Evolutionary conservation across 2,329 filamentous ascomycete genomes (phyloP).

Genomic region (Ascochyta koolunga): DNA sequence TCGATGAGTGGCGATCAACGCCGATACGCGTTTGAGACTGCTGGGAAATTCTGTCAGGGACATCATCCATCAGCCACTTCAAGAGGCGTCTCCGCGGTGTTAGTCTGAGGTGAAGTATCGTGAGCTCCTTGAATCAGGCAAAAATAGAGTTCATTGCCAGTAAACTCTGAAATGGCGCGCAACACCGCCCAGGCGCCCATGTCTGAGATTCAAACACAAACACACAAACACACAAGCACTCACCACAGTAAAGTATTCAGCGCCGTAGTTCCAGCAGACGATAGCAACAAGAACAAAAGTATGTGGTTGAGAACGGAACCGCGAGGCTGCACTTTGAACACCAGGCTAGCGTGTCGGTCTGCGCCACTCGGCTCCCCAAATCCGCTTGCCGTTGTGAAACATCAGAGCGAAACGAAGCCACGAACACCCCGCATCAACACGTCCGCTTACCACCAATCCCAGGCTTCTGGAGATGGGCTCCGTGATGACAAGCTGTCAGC

Average conservation of each 20-base stretch:
- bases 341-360: conserved; percentile 8
- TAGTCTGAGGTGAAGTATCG: background rate
- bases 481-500: conserved; percentile 6
- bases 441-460: conserved; percentile 4
- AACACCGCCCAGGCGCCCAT: background rate
- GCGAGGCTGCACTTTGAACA: conserved; percentile 2
- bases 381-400: conserved; percentile 16
- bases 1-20: background rate
- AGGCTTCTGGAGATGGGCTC: background rate
- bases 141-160: conserved; percentile 6
- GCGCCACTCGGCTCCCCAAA: conserved; percentile 16
- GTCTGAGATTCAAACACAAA: conserved; percentile 2
- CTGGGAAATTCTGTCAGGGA: background rate
- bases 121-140: background rate
- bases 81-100: background rate
- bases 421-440: conserved; percentile 7
- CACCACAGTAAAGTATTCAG: background rate
- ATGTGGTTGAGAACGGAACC: background rate
- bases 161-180: background rate
- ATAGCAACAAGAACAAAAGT: background rate
- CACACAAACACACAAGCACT: background rate
- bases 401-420: conserved; percentile 15
- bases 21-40: background rate
- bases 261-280: background rate
- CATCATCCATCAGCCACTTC: background rate